These are phyloP conservation scores for Fomitopsis pulvina DNA, from an alignment of 768 basidiomycete genomes.

Conservation along the genomic window DNA sequence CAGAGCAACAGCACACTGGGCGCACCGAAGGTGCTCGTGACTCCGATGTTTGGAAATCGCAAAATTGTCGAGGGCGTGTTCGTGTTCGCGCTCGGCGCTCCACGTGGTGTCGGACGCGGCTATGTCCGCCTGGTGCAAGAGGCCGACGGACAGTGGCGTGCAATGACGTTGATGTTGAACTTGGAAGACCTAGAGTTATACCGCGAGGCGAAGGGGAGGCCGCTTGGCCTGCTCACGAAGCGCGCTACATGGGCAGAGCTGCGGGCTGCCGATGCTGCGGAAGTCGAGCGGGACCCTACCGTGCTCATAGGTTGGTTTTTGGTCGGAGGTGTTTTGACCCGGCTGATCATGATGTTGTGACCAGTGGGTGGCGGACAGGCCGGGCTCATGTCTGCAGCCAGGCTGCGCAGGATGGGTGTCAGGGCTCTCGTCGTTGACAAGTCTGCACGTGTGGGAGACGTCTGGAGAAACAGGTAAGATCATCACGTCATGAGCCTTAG, in stretches of 20 bases:
- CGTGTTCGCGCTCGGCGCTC: slow-evolving; percentile 30
- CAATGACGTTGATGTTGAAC: slow-evolving; percentile 17
- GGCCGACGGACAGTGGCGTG: slow-evolving; percentile 27
- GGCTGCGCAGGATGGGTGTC: slow-evolving; percentile 34
- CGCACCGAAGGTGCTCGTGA: slow-evolving; percentile 1
- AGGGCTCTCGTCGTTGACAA: slow-evolving; percentile 32
- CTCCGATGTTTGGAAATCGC: slow-evolving; percentile 1
- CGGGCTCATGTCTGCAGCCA: slow-evolving; percentile 36
- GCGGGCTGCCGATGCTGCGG: slow-evolving; percentile 22
- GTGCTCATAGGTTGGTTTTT: slow-evolving; percentile 31
- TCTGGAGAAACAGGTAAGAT: slow-evolving; percentile 41
- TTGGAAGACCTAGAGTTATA: slow-evolving; percentile 26
- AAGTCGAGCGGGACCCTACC: slow-evolving; percentile 32
- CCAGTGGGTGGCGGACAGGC: slow-evolving; percentile 37
- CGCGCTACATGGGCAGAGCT: slow-evolving; percentile 25
- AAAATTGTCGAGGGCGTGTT: slow-evolving; percentile 16
- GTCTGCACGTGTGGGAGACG: slow-evolving; percentile 30
- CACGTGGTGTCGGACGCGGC: slow-evolving; percentile 26
- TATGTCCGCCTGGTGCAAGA: slow-evolving; percentile 26
- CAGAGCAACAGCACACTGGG: slow-evolving; percentile 6
- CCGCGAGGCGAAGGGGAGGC: slow-evolving; percentile 23
- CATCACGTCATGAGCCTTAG: not conserved
- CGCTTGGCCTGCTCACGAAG: slow-evolving; percentile 27
- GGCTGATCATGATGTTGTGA: not conserved
- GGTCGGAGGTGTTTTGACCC: not conserved